Evolutionary conservation across 1,139 yeast species (phyloP), one percentile per base, ranked within the genome.

Genomic region (Suhomyces kunorum): DNA sequence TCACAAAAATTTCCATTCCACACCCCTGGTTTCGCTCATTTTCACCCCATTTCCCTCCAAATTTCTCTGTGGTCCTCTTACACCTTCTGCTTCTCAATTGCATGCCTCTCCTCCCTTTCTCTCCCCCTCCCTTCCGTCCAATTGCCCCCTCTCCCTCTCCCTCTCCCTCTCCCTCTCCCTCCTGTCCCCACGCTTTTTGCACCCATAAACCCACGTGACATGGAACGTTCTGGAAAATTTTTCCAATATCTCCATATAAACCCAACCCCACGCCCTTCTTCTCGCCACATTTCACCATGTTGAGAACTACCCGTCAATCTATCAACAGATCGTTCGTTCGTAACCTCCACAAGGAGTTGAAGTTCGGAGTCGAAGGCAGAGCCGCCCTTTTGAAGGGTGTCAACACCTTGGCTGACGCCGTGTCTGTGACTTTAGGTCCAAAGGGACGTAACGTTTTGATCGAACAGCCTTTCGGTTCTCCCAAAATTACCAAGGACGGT

Each of bases 401-500:
- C 49, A 96, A 92, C 66, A 86, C 94, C 43, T 78, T 92, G 56
- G 98, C 98, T 41, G 94, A 88, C 63, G 98, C 98, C 19, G 98
- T 92, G 43, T 85, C 96, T 28, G 97, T 94, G 44, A 92, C 98
- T 32, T 76, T 92, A 53, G 98, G 98, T 47, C 98, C 98, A 61
- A 92, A 92, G 71, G 98, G 98, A 62, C 85, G 98, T 72, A 92
- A 92, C 60, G 98, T 92, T 36, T 80, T 92, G 59, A 92, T 92
- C 60, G 98, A 92, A 72, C 98, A 92, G 72, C 87, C 88, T 50
- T 92, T 88, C 52, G 98, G 98, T 46, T 80, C 96, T 36, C 98
- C 98, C 61, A 92, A 92, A 78, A 92, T 92, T 77, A 92, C 98
- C 71, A 92, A 92, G 76, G 98, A 92, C 67, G 98, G 98, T 82